Base-by-base conservation (phyloP, 306 rosid species). In the Sesbania bispinosa region DNA sequence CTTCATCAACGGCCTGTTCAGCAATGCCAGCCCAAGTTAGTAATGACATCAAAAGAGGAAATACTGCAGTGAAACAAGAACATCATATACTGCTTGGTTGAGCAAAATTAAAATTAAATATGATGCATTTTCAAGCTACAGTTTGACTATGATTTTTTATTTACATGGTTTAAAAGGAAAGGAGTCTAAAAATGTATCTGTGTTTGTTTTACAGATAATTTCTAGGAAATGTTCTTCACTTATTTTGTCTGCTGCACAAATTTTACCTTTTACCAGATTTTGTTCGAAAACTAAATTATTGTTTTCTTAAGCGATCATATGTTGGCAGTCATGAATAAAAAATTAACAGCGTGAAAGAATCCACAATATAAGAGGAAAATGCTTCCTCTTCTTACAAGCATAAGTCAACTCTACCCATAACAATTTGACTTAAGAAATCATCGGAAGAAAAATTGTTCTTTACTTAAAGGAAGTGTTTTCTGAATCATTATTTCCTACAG, bases 1-100 rank as follows among this genome's bases (percentile, higher is more conserved):
- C 96, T 14, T 79, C 86, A 70, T 88, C 90, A 67, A 94, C 92
- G 33, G 96, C 99, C 99, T 94, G 88, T 69, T 26, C 24, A 75
- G 74, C 52, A 82, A 68, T 13, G 41, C 19, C 54, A 80, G 21
- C 39, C 41, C 35, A 72, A n/a, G 39, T 47, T 43, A 52, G 42
- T 15, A 57, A 51, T 2, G 55, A 69, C 50, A 50, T 61, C 14
- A 74, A 16, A 68, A 19, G 23, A 7, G 58, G 48, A 61, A 27
- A 71, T 16, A 67, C n/a, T 26, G 46, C 24, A 58, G 54, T 33
- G 69, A 58, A 67, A n/a, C 35, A 30, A 43, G 7, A 60, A 29
- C 27, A 45, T 23, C 50, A 47, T 52, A 59, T 14, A 52, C 19
- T 19, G 29, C 75, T 20, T 32, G 27, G 29, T 53, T 60, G 35